Conservation (phyloP, 495 filamentous ascomycete species). For the Xylaria longipes region DNA sequence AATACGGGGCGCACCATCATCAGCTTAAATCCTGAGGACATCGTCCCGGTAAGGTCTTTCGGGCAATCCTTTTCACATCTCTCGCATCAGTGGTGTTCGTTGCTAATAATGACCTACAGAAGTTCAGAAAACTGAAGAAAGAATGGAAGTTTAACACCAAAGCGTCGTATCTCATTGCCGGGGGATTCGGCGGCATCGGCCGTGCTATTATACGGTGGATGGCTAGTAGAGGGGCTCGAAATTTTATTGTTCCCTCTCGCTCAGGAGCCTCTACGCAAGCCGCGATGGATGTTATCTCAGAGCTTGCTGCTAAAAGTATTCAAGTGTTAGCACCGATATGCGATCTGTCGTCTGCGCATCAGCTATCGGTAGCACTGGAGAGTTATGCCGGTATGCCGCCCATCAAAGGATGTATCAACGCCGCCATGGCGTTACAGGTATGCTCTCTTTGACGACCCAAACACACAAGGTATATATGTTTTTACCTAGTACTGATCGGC, state of each 20-base stretch:
- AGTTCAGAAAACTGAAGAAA: neutral
- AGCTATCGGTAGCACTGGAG: neutral
- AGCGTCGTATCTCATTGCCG: neutral
- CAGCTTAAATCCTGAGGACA: neutral
- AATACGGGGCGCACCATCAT: neutral
- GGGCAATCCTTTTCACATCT: neutral
- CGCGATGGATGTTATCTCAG: neutral
- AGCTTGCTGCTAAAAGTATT: neutral
- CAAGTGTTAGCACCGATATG: neutral
- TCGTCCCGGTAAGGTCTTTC: neutral
- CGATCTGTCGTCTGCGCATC: neutral
- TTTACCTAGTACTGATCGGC: neutral
- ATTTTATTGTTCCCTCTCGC: neutral
- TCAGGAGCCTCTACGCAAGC: neutral
- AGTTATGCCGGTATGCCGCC: neutral
- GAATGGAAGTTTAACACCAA: neutral
- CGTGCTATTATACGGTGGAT: neutral
- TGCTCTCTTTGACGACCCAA: too few relatives aligned
- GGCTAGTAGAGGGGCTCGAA: neutral
- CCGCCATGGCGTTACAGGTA: neutral
- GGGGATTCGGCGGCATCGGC: neutral
- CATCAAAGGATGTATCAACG: slow-evolving; percentile 12
- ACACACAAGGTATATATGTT: too few relatives aligned
- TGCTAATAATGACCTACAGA: neutral
- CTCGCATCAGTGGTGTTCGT: neutral